phyloP scores from a whole-genome alignment of 2,329 filamentous ascomycete genomes.

The Claviceps monticola region DNA sequence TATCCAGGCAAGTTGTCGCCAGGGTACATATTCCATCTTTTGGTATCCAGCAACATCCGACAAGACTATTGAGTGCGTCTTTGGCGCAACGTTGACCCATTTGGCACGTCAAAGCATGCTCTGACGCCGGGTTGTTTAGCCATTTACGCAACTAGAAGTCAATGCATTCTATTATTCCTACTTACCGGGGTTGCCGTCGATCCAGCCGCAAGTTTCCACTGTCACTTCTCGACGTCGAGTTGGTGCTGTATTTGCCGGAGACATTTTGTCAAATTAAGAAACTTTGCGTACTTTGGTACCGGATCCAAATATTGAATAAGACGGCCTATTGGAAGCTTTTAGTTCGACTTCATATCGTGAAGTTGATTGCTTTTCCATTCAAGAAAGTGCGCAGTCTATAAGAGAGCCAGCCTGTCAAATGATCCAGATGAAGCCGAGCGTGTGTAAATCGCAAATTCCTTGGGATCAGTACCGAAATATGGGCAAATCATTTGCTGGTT shows the following conservation, averaged over 20 bases:
- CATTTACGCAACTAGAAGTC: not conserved
- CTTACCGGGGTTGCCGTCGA: slow-evolving; percentile 10
- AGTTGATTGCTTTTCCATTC: not conserved
- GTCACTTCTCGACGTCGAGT: not conserved
- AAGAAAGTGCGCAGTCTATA: not conserved
- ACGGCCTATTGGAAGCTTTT: not conserved
- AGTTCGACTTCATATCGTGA: not conserved
- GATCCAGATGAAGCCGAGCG: not conserved
- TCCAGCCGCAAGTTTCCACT: slow-evolving; percentile 10
- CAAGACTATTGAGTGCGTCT: slow-evolving; percentile 7
- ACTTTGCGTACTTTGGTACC: not conserved
- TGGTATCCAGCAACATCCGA: slow-evolving; percentile 11
- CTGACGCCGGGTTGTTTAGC: slow-evolving; percentile 4
- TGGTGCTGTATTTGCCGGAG: not conserved
- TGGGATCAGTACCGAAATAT: not conserved
- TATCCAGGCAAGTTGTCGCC: slow-evolving; percentile 9
- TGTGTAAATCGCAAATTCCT: not conserved
- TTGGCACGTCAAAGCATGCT: slow-evolving; percentile 8
- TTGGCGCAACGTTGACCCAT: slow-evolving; percentile 10
- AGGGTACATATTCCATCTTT: slow-evolving; percentile 5
- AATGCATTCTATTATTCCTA: not conserved
- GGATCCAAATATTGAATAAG: not conserved
- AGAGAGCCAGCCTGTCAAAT: not conserved
- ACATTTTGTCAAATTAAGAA: not conserved
- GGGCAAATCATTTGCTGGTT: not conserved